phyloP scores from a whole-genome alignment of 257 asterid species.

The Dorcoceras hygrometricum region DNA sequence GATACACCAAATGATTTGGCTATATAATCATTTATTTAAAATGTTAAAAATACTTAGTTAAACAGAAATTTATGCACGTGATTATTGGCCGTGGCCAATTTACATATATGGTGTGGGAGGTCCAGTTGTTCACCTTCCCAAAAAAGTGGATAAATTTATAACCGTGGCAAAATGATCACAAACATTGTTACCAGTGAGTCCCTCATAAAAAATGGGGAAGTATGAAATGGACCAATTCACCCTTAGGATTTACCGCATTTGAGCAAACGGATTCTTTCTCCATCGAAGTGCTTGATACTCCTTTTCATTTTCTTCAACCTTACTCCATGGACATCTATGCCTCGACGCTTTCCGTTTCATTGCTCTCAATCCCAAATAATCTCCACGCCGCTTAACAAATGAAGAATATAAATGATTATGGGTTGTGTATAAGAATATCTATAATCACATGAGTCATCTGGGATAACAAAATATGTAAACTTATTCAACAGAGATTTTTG shows the following conservation, averaged over 20 bases:
- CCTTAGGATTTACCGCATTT: not conserved
- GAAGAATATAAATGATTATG: not conserved
- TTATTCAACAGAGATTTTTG: not conserved
- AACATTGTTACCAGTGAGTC: not conserved
- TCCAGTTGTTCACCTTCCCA: no score
- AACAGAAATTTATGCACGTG: no score
- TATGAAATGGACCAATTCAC: not conserved
- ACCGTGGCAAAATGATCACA: not conserved
- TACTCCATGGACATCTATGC: constrained; percentile 26
- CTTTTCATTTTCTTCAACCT: constrained; percentile 9
- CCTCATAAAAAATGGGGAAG: not conserved
- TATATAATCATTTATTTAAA: no score
- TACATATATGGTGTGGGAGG: no score
- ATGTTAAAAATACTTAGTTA: no score
- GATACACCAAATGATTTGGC: no score
- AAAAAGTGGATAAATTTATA: no score
- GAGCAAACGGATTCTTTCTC: constrained; percentile 29
- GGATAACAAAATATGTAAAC: no score
- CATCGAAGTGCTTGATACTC: constrained; percentile 14
- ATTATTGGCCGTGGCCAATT: no score
- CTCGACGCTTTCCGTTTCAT: constrained; percentile 23
- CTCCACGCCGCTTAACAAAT: constrained; percentile 23
- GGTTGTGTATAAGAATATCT: not conserved
- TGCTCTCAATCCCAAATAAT: constrained; percentile 25
- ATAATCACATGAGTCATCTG: not conserved